Evolutionary conservation across 2,329 filamentous ascomycete genomes (phyloP).

Genomic region (Eutypella sp.): DNA sequence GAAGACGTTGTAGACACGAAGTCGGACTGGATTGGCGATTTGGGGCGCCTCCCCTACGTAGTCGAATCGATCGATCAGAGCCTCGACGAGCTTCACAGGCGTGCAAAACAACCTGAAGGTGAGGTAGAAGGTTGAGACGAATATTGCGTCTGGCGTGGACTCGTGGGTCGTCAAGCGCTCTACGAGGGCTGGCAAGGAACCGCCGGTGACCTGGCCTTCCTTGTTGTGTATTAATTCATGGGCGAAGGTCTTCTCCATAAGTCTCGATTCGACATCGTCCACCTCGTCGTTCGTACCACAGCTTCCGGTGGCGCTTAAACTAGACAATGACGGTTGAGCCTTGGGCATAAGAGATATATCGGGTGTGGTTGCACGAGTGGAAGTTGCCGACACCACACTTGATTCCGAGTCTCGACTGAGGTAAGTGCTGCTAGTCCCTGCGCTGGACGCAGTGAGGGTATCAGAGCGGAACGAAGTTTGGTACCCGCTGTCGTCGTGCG

Average conservation of each 20-base stretch:
- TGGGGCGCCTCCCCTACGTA: conserved; percentile 77
- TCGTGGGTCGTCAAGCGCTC: conserved; percentile 92
- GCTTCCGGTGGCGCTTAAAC: conserved; percentile 62
- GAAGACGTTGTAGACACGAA: conserved; percentile 93
- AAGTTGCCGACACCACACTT: conserved; percentile 74
- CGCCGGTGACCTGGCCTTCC: conserved; percentile 90
- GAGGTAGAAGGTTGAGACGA: conserved; percentile 91
- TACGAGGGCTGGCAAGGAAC: conserved; percentile 84
- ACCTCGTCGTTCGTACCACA: conserved; percentile 66
- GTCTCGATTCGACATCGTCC: conserved; percentile 72
- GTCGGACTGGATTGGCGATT: conserved; percentile 72
- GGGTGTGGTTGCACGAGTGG: conserved; percentile 83
- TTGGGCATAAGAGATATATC: conserved; percentile 55
- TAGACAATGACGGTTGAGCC: conserved; percentile 59
- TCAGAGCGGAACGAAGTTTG: conserved; percentile 54
- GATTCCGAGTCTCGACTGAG: conserved; percentile 75
- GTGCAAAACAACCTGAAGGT: conserved; percentile 93
- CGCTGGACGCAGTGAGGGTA: conserved; percentile 69
- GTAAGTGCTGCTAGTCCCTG: conserved; percentile 74
- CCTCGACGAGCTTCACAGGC: conserved; percentile 70
- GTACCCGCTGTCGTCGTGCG: conserved; percentile 48
- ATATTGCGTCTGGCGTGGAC: conserved; percentile 83
- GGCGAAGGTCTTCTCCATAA: conserved; percentile 88
- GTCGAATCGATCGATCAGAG: conserved; percentile 86
- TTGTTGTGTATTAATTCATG: conserved; percentile 92